A percentile compares a stretch with the other conserved stretches of the same genome.
phyloP scores from a whole-genome alignment of 1,284 basidiomycete genomes.

The Porogramme epimiltina region DNA sequence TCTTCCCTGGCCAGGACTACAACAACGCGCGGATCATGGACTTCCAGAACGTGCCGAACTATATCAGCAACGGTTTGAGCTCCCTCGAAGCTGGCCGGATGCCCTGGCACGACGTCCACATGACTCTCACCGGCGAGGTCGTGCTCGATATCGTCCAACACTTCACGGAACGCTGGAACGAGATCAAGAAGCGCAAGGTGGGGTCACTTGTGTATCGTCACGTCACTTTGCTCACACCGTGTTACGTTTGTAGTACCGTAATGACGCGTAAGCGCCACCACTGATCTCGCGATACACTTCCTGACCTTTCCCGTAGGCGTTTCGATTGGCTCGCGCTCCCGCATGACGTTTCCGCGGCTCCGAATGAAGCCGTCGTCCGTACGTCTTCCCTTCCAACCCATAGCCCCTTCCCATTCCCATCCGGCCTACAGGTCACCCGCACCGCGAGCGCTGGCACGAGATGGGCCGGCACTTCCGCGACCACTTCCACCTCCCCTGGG shows the following conservation, averaged over 20 bases:
- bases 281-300: neutral
- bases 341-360: constrained; percentile 60
- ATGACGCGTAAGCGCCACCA: constrained; percentile 41
- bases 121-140: constrained; percentile 82
- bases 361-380: constrained; percentile 69
- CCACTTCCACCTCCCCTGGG: constrained; percentile 45
- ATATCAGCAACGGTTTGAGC: constrained; percentile 73
- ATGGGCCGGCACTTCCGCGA: constrained; percentile 66
- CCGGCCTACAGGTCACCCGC: constrained; percentile 57
- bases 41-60: constrained; percentile 83
- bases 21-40: constrained; percentile 85
- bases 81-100: constrained; percentile 76
- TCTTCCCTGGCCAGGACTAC: constrained; percentile 95
- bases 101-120: constrained; percentile 93
- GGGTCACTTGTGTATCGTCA: constrained; percentile 5
- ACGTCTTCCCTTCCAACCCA: constrained; percentile 21
- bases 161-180: constrained; percentile 89
- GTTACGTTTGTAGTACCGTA: constrained; percentile 46
- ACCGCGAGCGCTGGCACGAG: constrained; percentile 61
- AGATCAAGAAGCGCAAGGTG: constrained; percentile 79
- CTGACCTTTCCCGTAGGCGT: constrained; percentile 32
- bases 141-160: constrained; percentile 92
- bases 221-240: neutral
- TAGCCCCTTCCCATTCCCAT: neutral
- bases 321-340: constrained; percentile 86